Conservation (phyloP, 257 asterid genomes). For the Capsicum baccatum region DNA sequence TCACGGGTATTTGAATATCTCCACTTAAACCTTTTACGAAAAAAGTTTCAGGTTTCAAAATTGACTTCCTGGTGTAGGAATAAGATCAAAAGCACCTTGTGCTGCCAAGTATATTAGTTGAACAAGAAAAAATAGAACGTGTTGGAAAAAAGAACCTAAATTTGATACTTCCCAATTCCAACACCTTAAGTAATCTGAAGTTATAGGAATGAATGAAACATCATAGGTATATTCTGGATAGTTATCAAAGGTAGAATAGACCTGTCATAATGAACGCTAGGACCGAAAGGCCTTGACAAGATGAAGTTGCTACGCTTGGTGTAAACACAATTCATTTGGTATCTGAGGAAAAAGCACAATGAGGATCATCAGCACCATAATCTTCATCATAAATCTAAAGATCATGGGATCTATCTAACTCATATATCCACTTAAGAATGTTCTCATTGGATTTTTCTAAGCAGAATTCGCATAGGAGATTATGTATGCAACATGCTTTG, state of each 20-base stretch:
- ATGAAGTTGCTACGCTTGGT: not conserved
- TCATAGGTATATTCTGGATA: too few species aligned
- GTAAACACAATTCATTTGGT: not conserved
- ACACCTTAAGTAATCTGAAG: conserved; percentile 30
- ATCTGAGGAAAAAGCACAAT: not conserved
- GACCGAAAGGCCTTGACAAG: not conserved
- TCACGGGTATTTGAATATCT: not conserved
- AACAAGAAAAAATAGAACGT: not conserved
- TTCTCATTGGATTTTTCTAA: conserved; percentile 6
- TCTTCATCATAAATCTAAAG: too few species aligned
- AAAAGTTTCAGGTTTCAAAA: not conserved
- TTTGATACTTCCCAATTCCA: not conserved
- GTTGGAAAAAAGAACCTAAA: not conserved
- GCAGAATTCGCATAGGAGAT: conserved; percentile 12
- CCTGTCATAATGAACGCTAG: not conserved
- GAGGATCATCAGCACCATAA: not conserved
- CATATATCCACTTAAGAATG: not conserved
- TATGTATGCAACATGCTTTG: too few species aligned
- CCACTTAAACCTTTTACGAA: not conserved
- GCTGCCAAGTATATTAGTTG: conserved; percentile 28
- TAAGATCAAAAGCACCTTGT: not conserved
- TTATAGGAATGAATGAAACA: not conserved
- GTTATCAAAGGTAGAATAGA: not conserved
- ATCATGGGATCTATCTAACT: not conserved
- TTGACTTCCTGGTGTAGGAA: not conserved